Conservation (phyloP, 2,329 filamentous ascomycete species). For the Pseudogymnoascus sp. region DNA sequence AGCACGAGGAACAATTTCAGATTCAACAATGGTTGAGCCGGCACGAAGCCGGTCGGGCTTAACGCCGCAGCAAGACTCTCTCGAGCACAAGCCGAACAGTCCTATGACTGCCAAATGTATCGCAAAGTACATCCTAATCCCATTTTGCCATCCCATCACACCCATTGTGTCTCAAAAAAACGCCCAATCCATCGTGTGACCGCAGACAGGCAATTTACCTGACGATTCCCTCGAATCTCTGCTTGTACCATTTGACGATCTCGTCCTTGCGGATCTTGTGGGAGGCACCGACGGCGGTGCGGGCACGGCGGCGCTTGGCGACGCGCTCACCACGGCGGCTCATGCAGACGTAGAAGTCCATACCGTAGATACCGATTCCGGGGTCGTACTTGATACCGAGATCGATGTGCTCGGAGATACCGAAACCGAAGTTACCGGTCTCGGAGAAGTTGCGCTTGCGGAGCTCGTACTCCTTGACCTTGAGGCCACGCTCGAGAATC, state of each 20-base stretch:
- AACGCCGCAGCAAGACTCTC: slow-evolving; percentile 59
- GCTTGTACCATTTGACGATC: slow-evolving; percentile 97
- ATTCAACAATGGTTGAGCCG: slow-evolving; percentile 41
- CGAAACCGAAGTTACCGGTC: slow-evolving; percentile 99
- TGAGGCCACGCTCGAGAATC: slow-evolving; percentile 99
- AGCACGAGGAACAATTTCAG: slow-evolving; percentile 8
- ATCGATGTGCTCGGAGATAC: slow-evolving; percentile 99
- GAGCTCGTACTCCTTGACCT: slow-evolving; percentile 99
- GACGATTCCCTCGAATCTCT: slow-evolving; percentile 95
- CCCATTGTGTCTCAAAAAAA: slow-evolving; percentile 10
- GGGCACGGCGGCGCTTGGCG: slow-evolving; percentile 84
- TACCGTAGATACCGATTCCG: slow-evolving; percentile 96
- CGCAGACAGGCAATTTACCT: slow-evolving; percentile 56
- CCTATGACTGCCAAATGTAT: slow-evolving; percentile 36
- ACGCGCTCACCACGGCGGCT: slow-evolving; percentile 94
- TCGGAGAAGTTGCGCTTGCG: slow-evolving; percentile 99
- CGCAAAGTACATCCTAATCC: slow-evolving; percentile 34
- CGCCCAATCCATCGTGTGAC: slow-evolving; percentile 21
- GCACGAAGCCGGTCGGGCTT: slow-evolving; percentile 65
- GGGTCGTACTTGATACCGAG: slow-evolving; percentile 99
- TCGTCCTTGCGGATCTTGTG: slow-evolving; percentile 93
- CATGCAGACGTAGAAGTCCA: slow-evolving; percentile 99
- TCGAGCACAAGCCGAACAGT: slow-evolving; percentile 40
- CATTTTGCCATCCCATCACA: slow-evolving; percentile 21
- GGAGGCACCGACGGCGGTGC: slow-evolving; percentile 74